A percentile compares a stretch with the other conserved stretches of the same genome.
Conservation (phyloP, 2,329 filamentous ascomycete genomes). For the Fusarium sororula region DNA sequence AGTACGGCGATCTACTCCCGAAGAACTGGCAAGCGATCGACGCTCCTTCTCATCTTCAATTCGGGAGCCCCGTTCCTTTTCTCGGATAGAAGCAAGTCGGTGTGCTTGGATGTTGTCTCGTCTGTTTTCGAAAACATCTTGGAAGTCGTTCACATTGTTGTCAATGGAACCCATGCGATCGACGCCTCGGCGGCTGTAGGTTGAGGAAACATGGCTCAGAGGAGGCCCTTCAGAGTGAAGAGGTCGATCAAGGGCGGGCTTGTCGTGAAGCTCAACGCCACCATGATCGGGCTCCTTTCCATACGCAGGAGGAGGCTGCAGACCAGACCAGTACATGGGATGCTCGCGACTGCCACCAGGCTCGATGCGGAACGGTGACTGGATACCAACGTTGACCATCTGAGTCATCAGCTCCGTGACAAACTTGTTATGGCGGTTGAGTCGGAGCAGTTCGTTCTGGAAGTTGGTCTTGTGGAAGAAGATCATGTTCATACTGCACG, state of each 20-base stretch:
- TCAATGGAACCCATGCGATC: constrained; percentile 45
- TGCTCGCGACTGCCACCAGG: constrained; percentile 75
- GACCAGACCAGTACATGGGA: constrained; percentile 65
- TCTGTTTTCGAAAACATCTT: constrained; percentile 57
- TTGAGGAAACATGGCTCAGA: constrained; percentile 18
- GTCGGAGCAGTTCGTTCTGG: constrained; percentile 91
- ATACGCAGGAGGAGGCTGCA: constrained; percentile 49
- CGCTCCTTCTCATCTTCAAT: constrained; percentile 42
- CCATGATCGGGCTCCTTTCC: constrained; percentile 40
- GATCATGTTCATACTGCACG: constrained; percentile 87
- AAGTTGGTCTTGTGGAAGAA: constrained; percentile 99
- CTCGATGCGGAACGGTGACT: constrained; percentile 71
- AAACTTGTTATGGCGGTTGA: constrained; percentile 93
- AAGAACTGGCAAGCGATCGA: constrained; percentile 42
- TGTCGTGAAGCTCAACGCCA: constrained; percentile 17
- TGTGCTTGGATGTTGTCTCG: constrained; percentile 48
- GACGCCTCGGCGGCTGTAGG: constrained; percentile 25
- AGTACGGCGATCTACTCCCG: constrained; percentile 38
- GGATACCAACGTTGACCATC: constrained; percentile 84
- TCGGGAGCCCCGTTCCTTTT: constrained; percentile 47
- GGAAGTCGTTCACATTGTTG: constrained; percentile 52
- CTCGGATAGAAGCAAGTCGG: constrained; percentile 50
- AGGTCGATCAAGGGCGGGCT: constrained; percentile 5
- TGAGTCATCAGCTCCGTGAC: constrained; percentile 89
- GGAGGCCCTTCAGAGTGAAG: constrained; percentile 23